Base-by-base conservation (phyloP, 306 rosid genomes). In the Alnus rubra region DNA sequence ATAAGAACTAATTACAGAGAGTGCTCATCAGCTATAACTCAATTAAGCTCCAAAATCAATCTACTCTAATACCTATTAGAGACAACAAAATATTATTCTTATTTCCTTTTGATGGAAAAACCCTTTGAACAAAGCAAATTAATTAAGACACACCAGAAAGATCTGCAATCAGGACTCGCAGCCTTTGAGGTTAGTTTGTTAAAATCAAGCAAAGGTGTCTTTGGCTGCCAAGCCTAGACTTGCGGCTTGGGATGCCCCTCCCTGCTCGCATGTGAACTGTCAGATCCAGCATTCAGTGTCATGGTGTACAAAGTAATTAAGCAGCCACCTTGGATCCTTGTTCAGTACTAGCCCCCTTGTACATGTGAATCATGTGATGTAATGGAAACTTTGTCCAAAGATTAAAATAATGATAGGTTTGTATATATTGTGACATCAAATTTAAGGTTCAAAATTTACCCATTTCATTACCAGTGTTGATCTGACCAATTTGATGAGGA, bases 401-500 rank as follows among this genome's bases (percentile, higher is more conserved):
- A 67, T 67, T 39, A 67, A 67, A 3, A 9, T 42, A 42, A 18
- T 33, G 37, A 63, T 31, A 13, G 9, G 7, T 63, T 30, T 42
- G 28, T 23, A 23, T 23, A 23, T 23, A 23, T 23, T 23, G 28
- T 67, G 30, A 67, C 31, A 59, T 59, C 15, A 59, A 9, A 59
- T 59, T 4, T 7, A 59, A 23, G 60, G 11, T 54, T 64, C 70
- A 11, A 37, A 35, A 15, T 33, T 1, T 14, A 35, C 48, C 70
- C 16, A 28, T 33, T 64, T 64, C 23, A 63, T 14, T 35, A 64
- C 48, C 37, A 64, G 70, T 64, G 15, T 49, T 3, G 51, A 28
- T n/a, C 31, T 56, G 63, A 56, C 31, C 58, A 7, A 30, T 31
- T 51, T 5, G 69, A 79, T 69, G 45, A 62, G 75, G 70, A 33